Evolutionary conservation across 352 stramenopile genomes (phyloP), one percentile per base, ranked within the genome.

Genomic region (Phytophthora melonis): DNA sequence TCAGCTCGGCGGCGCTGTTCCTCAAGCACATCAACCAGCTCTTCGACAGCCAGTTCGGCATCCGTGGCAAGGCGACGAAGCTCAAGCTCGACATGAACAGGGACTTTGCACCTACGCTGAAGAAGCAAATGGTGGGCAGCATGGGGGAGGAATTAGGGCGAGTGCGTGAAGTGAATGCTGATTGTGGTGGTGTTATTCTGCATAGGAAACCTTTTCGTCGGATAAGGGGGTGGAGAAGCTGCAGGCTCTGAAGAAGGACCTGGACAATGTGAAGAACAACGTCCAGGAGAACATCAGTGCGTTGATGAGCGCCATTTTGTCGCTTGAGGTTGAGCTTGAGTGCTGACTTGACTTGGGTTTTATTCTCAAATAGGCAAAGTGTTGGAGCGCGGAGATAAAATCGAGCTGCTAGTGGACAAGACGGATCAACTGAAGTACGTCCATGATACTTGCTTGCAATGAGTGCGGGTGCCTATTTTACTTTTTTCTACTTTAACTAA

Each of bases 31-130:
- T 97, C 66, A 93, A 95, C 66, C 87, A 90, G 67, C 74, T 95
- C 41, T 97, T 97, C 59, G 88, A 97, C 66, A 80, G 87, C 50
- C 79, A 95, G 76, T 97, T 95, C 70, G 89, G 90, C 21, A 95
- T 95, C 52, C 86, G 90, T 56, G 90, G 90, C 54, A 95, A 95
- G 66, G 88, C 89, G 50, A 97, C 90, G 52, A 97, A 97, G 75
- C 82, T 97, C 58, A 94, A 94, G 52, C 70, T 95, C 25, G 90
- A 97, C 62, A 90, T 97, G 85, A 95, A 97, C 57, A 78, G 87
- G 14, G 90, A 97, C 61, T 97, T 97, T 80, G 83, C 83, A 32
- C 85, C 86, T 27, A 92, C 82, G 16, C 66, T 97, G 19, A 95
- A 94, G 78, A 95, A 90, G 72, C 83, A 95, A 78, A 95, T 97